Evolutionary conservation across 2,329 filamentous ascomycete species (phyloP).

Genomic region (Talaromyces sp.): DNA sequence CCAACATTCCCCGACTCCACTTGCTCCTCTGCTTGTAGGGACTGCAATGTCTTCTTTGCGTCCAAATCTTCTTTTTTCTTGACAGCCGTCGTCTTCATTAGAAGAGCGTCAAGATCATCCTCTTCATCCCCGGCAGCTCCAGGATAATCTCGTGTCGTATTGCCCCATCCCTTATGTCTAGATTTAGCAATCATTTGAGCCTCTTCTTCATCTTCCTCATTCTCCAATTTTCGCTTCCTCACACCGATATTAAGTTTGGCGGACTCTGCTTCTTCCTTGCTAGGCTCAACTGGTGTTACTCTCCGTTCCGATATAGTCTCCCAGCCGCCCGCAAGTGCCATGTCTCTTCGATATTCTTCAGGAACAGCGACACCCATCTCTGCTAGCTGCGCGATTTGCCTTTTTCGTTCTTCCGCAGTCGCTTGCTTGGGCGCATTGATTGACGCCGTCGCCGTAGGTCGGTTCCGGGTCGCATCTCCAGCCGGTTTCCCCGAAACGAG

Average conservation of each 20-base stretch:
- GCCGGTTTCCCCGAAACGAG: constrained; percentile 52
- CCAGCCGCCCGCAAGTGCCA: constrained; percentile 90
- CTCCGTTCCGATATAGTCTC: constrained; percentile 56
- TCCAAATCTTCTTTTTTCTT: constrained; percentile 24
- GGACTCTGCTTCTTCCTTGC: constrained; percentile 33
- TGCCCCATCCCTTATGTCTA: constrained; percentile 40
- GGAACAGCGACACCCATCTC: constrained; percentile 83
- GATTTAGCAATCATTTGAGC: constrained; percentile 6
- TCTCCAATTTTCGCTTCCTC: constrained; percentile 43
- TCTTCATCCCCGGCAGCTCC: constrained; percentile 28
- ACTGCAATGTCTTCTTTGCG: constrained; percentile 16
- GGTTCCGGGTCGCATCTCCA: constrained; percentile 26
- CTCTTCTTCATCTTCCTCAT: constrained; percentile 37
- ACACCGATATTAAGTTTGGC: constrained; percentile 36
- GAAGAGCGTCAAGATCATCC: constrained; percentile 40
- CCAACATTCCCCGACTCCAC: neutral
- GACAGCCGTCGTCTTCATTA: constrained; percentile 37
- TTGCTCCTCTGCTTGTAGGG: constrained; percentile 11
- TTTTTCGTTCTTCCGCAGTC: constrained; percentile 65
- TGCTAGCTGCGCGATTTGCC: constrained; percentile 80
- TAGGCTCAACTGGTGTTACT: constrained; percentile 36
- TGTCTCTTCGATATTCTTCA: constrained; percentile 67
- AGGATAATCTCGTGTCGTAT: constrained; percentile 37
- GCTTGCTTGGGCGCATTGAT: constrained; percentile 36
- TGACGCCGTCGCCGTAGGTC: constrained; percentile 28